A percentile compares a stretch with the other conserved stretches of the same genome.
Conservation (phyloP, 108 stramenopile species). For the Thalassiosira profunda region DNA sequence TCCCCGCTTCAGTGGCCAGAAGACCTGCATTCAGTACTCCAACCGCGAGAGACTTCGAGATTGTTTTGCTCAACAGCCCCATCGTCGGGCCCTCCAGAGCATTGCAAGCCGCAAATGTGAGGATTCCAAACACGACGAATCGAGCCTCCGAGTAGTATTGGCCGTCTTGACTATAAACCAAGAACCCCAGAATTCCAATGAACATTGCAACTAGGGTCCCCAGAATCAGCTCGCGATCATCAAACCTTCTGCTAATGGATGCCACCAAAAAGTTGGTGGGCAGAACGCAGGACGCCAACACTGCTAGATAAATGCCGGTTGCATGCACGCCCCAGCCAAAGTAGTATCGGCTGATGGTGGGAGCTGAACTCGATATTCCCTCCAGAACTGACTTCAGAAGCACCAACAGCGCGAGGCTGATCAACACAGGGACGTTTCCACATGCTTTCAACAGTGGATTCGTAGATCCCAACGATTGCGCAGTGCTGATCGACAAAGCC, state of each 20-base stretch:
- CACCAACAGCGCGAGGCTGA: conserved; percentile 26
- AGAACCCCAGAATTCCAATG: conserved; percentile 36
- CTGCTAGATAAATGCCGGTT: conserved; percentile 37
- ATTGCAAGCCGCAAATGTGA: conserved; percentile 67
- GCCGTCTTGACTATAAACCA: conserved; percentile 27
- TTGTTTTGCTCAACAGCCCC: conserved; percentile 86
- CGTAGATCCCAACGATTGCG: not conserved
- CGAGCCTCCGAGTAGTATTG: conserved; percentile 45
- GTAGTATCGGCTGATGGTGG: conserved; percentile 43
- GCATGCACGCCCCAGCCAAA: conserved; percentile 42
- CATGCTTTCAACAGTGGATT: not conserved
- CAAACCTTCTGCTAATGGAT: conserved; percentile 33
- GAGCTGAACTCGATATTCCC: conserved; percentile 39
- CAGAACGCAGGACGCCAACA: conserved; percentile 34
- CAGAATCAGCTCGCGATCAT: conserved; percentile 50
- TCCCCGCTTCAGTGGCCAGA: conserved; percentile 93
- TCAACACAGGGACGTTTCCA: conserved; percentile 37
- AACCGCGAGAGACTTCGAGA: conserved; percentile 73
- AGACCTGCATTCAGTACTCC: conserved; percentile 93
- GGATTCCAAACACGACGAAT: conserved; percentile 55
- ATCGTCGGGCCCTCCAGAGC: conserved; percentile 77
- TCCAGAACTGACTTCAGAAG: conserved; percentile 41
- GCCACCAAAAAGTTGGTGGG: conserved; percentile 43
- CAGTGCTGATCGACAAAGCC: not conserved
- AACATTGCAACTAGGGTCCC: conserved; percentile 33